Conservation (phyloP, 1,284 basidiomycete genomes). For the Cryptococcus sp. region DNA sequence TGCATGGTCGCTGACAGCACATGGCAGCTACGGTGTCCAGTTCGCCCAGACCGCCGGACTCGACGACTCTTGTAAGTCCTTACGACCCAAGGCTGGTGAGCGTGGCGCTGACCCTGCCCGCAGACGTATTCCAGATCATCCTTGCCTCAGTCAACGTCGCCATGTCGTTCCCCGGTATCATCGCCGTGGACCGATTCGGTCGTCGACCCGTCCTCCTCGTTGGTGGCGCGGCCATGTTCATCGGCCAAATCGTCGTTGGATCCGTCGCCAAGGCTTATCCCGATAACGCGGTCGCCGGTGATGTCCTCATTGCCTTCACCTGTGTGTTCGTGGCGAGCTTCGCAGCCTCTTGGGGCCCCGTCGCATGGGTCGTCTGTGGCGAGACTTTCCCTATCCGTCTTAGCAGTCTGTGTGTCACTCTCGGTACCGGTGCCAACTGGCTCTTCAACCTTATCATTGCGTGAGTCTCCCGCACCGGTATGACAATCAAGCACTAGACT, state of each 20-base stretch:
- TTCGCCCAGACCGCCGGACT: conserved; percentile 53
- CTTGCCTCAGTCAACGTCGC: conserved; percentile 54
- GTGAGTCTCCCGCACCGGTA: not conserved
- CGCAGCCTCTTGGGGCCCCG: conserved; percentile 56
- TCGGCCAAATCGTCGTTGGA: conserved; percentile 56
- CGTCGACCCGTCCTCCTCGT: conserved; percentile 56
- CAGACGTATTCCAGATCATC: conserved; percentile 55
- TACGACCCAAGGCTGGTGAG: not conserved
- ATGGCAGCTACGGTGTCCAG: conserved; percentile 43
- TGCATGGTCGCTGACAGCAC: not conserved
- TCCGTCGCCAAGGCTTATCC: conserved; percentile 47
- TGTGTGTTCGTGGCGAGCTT: conserved; percentile 58
- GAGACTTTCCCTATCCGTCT: conserved; percentile 56
- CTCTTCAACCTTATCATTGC: conserved; percentile 52
- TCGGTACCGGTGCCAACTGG: conserved; percentile 55
- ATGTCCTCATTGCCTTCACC: conserved; percentile 57
- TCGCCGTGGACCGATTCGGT: conserved; percentile 54
- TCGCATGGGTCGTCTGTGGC: conserved; percentile 52
- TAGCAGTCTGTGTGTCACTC: conserved; percentile 51
- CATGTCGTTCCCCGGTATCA: conserved; percentile 52
- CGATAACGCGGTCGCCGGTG: conserved; percentile 46
- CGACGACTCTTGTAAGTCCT: conserved; percentile 38
- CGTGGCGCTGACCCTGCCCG: not conserved
- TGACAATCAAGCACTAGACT: not conserved
- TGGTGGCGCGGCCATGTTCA: conserved; percentile 55